phyloP scores from a whole-genome alignment of 2,329 filamentous ascomycete species.

The Alternaria metachromatica region DNA sequence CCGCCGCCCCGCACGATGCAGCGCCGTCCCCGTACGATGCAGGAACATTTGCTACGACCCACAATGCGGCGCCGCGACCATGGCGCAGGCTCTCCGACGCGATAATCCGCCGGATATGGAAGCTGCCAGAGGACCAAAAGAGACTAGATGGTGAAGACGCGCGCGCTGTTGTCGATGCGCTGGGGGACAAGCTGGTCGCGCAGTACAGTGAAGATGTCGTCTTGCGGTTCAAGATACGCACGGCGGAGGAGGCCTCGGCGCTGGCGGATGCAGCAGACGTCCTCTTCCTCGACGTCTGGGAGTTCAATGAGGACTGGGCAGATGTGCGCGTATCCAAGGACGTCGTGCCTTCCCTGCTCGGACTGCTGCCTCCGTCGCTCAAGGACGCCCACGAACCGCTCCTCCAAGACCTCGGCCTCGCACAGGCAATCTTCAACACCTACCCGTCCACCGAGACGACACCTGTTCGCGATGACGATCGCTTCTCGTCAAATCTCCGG shows the following conservation, averaged over 20 bases:
- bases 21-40: conserved; percentile 19
- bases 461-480: conserved; percentile 34
- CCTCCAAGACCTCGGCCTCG: conserved; percentile 74
- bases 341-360: conserved; percentile 78
- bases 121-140: conserved; percentile 27
- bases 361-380: conserved; percentile 76
- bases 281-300: conserved; percentile 90
- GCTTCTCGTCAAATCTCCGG: conserved; percentile 37
- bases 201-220: conserved; percentile 84
- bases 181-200: conserved; percentile 41
- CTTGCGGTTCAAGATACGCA: conserved; percentile 81
- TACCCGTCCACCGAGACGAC: conserved; percentile 62
- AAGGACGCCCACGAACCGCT: conserved; percentile 74
- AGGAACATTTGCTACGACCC: conserved; percentile 13
- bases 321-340: conserved; percentile 82
- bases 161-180: not conserved
- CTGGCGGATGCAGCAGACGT: conserved; percentile 75
- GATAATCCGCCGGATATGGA: conserved; percentile 44
- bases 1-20: conserved; percentile 42
- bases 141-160: not conserved
- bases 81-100: conserved; percentile 49
- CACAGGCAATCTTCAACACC: conserved; percentile 76
- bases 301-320: conserved; percentile 79
- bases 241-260: conserved; percentile 70
- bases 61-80: conserved; percentile 31